These are phyloP conservation scores for Fusarium foetens DNA, from an alignment of 2,329 filamentous ascomycete species.

Conservation along the genomic window DNA sequence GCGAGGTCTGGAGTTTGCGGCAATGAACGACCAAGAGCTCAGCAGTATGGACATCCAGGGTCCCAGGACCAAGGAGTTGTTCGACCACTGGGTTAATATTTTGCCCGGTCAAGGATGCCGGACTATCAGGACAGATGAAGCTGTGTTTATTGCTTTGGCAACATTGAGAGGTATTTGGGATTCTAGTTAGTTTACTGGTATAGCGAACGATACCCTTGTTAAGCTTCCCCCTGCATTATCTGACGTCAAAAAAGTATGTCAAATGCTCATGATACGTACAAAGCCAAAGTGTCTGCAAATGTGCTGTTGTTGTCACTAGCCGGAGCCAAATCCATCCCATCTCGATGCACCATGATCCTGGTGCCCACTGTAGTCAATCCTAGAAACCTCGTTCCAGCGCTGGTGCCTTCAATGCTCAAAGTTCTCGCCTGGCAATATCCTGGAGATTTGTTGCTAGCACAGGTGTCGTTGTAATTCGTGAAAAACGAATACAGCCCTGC, in stretches of 20 bases:
- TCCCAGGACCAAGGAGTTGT: slow-evolving; percentile 73
- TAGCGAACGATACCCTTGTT: slow-evolving; percentile 40
- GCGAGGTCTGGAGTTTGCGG: slow-evolving; percentile 79
- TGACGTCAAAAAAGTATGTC: slow-evolving; percentile 10
- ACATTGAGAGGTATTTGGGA: slow-evolving; percentile 71
- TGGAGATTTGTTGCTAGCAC: slow-evolving; percentile 54
- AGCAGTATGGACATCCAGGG: slow-evolving; percentile 71
- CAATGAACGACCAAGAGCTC: slow-evolving; percentile 68
- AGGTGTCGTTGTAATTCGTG: slow-evolving; percentile 66
- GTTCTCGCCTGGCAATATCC: slow-evolving; percentile 60
- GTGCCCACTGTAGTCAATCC: slow-evolving; percentile 46
- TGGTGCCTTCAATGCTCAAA: slow-evolving; percentile 43
- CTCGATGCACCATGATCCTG: slow-evolving; percentile 41
- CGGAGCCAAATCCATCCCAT: slow-evolving; percentile 37
- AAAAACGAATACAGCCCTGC: slow-evolving; percentile 76
- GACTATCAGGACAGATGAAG: slow-evolving; percentile 86
- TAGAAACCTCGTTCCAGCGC: slow-evolving; percentile 37
- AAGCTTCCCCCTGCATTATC: not conserved
- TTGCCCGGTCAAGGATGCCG: slow-evolving; percentile 83
- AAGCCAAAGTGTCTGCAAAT: slow-evolving; percentile 45
- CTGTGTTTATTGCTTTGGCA: slow-evolving; percentile 79
- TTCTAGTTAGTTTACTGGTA: slow-evolving; percentile 35
- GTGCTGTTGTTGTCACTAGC: slow-evolving; percentile 44
- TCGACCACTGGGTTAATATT: slow-evolving; percentile 87
- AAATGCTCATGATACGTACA: slow-evolving; percentile 40